A percentile compares a stretch with the other conserved stretches of the same genome.
phyloP scores from a whole-genome alignment of 352 stramenopile species.

The Phytophthora citrophthora region DNA sequence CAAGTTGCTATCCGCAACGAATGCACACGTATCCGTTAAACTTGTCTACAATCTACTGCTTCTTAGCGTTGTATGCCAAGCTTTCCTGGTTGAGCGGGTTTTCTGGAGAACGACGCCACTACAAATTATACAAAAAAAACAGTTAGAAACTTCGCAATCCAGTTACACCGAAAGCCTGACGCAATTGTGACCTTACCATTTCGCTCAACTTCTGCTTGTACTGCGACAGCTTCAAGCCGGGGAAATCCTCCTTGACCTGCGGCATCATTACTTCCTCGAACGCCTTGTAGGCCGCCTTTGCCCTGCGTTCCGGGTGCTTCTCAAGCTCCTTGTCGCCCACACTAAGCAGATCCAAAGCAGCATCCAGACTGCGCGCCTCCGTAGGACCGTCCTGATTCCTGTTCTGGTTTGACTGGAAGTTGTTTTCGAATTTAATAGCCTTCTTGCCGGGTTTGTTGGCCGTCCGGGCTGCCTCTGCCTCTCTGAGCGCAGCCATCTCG shows the following conservation, averaged over 20 bases:
- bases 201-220: conserved; percentile 86
- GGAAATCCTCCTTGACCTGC: conserved; percentile 72
- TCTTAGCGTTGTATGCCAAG: conserved; percentile 81
- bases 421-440: conserved; percentile 70
- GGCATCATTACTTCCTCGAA: conserved; percentile 80
- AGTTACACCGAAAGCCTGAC: background rate
- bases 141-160: conserved; percentile 15
- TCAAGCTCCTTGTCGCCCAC: conserved; percentile 55
- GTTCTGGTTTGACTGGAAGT: conserved; percentile 68
- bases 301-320: conserved; percentile 72
- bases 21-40: background rate
- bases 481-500: conserved; percentile 52
- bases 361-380: conserved; percentile 71
- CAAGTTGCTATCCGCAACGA: too few relatives aligned
- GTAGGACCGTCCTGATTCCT: conserved; percentile 42
- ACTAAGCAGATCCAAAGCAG: conserved; percentile 64
- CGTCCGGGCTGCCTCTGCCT: conserved; percentile 45
- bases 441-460: conserved; percentile 56
- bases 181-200: conserved; percentile 47
- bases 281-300: conserved; percentile 83
- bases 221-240: conserved; percentile 79
- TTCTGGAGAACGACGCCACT: conserved; percentile 81
- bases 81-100: conserved; percentile 83
- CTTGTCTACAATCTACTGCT: conserved; percentile 36
- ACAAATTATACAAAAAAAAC: conserved; percentile 21